phyloP scores from a whole-genome alignment of 768 basidiomycete species.

The Phanerochaete sordida region DNA sequence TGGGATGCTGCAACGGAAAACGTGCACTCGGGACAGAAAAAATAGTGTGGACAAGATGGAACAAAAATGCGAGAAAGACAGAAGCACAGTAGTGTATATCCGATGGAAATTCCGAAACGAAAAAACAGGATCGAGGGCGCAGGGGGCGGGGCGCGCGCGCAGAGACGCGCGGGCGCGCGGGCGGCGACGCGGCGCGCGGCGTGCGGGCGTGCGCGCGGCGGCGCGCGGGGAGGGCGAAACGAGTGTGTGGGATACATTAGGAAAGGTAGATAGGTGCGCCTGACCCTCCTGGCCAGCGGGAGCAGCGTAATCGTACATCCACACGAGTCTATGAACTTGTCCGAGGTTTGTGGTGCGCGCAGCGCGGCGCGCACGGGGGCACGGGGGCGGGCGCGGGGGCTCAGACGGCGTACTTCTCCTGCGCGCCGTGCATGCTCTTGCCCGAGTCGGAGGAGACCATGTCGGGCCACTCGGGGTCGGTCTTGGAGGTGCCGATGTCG shows the following conservation, averaged over 20 bases:
- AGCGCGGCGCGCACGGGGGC: background rate
- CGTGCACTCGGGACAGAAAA: too few species aligned
- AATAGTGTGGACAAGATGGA: too few species aligned
- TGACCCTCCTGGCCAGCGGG: constrained; percentile 2
- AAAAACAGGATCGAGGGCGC: background rate
- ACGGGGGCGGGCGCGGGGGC: background rate
- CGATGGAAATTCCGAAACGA: background rate
- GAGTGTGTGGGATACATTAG: constrained; percentile 2
- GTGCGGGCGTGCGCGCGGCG: too few species aligned
- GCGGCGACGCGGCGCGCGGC: too few species aligned
- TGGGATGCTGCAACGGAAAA: too few species aligned
- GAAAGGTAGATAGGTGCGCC: background rate
- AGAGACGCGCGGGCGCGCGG: too few species aligned
- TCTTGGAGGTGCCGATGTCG: constrained; percentile 6
- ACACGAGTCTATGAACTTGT: background rate
- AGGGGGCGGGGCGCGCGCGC: too few species aligned
- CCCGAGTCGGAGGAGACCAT: constrained; percentile 1
- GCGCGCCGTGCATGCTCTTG: background rate
- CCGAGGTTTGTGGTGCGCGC: background rate
- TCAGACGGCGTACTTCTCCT: background rate
- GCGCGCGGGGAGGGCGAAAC: background rate
- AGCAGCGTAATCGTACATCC: constrained; percentile 3
- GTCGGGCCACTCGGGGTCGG: constrained; percentile 9
- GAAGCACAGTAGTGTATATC: background rate
- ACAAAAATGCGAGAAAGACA: background rate